phyloP scores from a whole-genome alignment of 768 basidiomycete genomes.

The Dictyophora rubrovolvata region DNA sequence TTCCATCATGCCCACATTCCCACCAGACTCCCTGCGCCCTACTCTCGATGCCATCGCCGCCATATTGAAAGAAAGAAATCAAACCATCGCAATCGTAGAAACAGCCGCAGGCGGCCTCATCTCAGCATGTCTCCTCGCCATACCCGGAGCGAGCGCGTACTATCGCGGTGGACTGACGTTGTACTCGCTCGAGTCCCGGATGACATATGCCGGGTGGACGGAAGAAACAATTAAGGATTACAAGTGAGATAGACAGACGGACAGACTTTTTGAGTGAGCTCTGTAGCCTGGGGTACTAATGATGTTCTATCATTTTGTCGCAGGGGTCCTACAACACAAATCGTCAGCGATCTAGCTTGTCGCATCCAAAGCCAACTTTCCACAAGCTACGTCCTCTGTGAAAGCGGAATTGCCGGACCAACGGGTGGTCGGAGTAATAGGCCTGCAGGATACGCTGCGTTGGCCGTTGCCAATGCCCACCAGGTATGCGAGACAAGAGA shows the following conservation, averaged over 20 bases:
- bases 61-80: constrained; percentile 10
- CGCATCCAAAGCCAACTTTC: constrained; percentile 11
- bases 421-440: constrained; percentile 6
- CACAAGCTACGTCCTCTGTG: constrained; percentile 14
- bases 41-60: constrained; percentile 12
- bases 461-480: constrained; percentile 9
- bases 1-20: constrained; percentile 9
- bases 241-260: too few relatives aligned
- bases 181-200: constrained; percentile 14
- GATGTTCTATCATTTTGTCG: background rate
- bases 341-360: constrained; percentile 14
- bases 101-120: constrained; percentile 16
- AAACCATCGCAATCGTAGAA: constrained; percentile 16
- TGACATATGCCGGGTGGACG: constrained; percentile 15
- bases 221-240: constrained; percentile 13
- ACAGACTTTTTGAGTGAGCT: too few relatives aligned
- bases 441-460: background rate
- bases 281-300: background rate
- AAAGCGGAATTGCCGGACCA: constrained; percentile 16
- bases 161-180: constrained; percentile 15
- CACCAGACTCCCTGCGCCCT: constrained; percentile 13
- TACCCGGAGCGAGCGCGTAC: constrained; percentile 15
- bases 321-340: constrained; percentile 14
- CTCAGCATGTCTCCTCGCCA: constrained; percentile 14
- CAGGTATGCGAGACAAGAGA: constrained; percentile 11